These are phyloP conservation scores for Apiospora kogelbergensis DNA, from an alignment of 2,329 filamentous ascomycete genomes.

Conservation along the genomic window DNA sequence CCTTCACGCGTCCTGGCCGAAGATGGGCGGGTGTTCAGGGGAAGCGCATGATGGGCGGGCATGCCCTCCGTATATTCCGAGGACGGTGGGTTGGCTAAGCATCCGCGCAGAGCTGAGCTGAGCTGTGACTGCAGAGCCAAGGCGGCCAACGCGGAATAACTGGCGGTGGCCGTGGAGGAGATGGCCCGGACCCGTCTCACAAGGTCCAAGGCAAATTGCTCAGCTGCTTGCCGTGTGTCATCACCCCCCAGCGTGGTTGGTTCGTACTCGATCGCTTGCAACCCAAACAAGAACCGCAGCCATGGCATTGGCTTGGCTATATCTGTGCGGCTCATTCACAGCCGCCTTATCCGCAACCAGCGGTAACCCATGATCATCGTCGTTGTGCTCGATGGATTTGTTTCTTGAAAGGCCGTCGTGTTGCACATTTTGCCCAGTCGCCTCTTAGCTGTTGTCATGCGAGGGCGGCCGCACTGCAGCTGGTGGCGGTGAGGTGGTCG, in stretches of 20 bases:
- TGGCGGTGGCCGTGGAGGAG: slow-evolving; percentile 31
- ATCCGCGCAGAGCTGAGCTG: slow-evolving; percentile 44
- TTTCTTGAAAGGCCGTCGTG: slow-evolving; percentile 41
- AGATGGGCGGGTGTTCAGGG: slow-evolving; percentile 29
- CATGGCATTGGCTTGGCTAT: slow-evolving; percentile 41
- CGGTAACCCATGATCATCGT: slow-evolving; percentile 42
- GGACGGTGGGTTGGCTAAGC: slow-evolving; percentile 37
- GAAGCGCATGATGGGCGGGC: slow-evolving; percentile 35
- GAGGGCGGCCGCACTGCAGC: not conserved
- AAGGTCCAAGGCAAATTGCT: not conserved
- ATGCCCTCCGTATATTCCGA: slow-evolving; percentile 36
- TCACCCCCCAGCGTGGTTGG: not conserved
- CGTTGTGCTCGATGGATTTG: slow-evolving; percentile 31
- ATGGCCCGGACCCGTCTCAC: slow-evolving; percentile 20
- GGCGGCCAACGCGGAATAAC: slow-evolving; percentile 37
- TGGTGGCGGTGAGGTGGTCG: not conserved
- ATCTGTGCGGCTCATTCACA: slow-evolving; percentile 34
- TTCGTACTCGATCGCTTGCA: slow-evolving; percentile 19
- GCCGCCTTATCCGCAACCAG: slow-evolving; percentile 36
- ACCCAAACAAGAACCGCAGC: slow-evolving; percentile 16
- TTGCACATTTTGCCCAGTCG: slow-evolving; percentile 35
- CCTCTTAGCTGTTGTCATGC: not conserved
- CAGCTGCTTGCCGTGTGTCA: not conserved
- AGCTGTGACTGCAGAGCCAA: slow-evolving; percentile 42
- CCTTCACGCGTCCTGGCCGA: slow-evolving; percentile 40